Evolutionary conservation across 306 rosid species (phyloP), one percentile per base, ranked within the genome.

Genomic region (Quercus alba): DNA sequence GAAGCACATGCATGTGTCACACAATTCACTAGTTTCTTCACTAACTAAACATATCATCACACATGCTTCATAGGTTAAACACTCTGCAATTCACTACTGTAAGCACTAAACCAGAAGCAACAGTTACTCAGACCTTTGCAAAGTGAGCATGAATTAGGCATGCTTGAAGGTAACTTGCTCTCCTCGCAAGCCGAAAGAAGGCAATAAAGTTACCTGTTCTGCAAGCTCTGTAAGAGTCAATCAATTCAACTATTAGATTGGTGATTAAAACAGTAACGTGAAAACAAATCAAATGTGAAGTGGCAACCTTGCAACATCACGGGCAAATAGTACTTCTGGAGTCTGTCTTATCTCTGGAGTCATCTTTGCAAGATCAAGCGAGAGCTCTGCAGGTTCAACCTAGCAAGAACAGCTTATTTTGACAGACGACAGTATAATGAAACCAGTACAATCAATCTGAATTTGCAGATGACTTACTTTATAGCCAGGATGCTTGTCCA

Each of bases 311-410:
- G 98, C 98, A 70, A 95, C 99, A 75, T 84, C 88, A 73, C 99
- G 97, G 72, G 99, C 98, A 89, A 95, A 95, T 81, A 87, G 84
- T 80, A 95, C 94, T 88, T 95, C 98, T 23, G 93, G 86, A 64
- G 98, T 87, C 79, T 93, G 98, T 90, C 99, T 88, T 83, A 89
- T 93, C 84, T 89, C 97, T 20, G 98, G 92, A 76, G 98, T 88
- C 99, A 95, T 95, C 92, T 93, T 90, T 61, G 99, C 97, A 88
- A 95, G 97, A 89, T 95, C 99, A 57, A 93, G 98, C 30, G 99
- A 95, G 83, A 95, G 97, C 93, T 95, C 99, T 79, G 97, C 97
- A 78, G 99, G 97, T 90, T 95, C 98, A 90, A 95, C 99, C 99
- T 93, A 87, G 83, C 31, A 83, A 70, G 38, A 87, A 81, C 80